Percentiles rank a stretch among this genome's conserved stretches.
These are phyloP conservation scores for Aureobasidium sp. DNA, from an alignment of 2,329 filamentous ascomycete species.

Conservation along the genomic window DNA sequence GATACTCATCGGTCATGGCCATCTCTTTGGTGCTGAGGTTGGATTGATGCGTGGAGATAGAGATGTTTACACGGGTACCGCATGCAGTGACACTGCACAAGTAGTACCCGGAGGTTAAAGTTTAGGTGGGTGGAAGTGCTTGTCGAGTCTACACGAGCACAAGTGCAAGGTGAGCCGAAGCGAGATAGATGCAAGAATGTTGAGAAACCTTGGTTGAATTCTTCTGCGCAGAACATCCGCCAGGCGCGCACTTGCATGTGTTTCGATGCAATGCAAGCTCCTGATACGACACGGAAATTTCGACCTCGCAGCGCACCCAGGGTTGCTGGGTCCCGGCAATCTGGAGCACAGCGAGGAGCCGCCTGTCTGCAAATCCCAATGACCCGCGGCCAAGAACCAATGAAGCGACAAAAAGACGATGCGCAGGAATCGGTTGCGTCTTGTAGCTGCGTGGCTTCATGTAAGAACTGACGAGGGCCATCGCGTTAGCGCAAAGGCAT, in stretches of 20 bases:
- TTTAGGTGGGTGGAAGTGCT: slow-evolving; percentile 2
- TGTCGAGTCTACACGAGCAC: not conserved
- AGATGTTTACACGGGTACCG: not conserved
- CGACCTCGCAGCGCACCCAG: not conserved
- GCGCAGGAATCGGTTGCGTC: not conserved
- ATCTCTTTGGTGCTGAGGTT: not conserved
- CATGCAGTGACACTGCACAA: not conserved
- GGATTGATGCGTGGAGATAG: not conserved
- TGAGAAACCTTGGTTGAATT: slow-evolving; percentile 11
- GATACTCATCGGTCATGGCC: not conserved
- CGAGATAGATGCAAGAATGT: not conserved
- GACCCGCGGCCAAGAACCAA: not conserved
- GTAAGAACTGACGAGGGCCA: slow-evolving; percentile 2
- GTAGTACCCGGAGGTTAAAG: not conserved
- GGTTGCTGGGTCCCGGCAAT: not conserved
- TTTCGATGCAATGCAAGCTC: slow-evolving; percentile 1
- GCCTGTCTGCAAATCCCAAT: not conserved
- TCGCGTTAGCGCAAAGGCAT: slow-evolving; percentile 1
- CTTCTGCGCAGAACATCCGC: not conserved
- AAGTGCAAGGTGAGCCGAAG: slow-evolving; percentile 4
- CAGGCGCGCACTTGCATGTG: slow-evolving; percentile 6
- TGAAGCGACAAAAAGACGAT: not conserved
- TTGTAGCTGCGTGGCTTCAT: not conserved
- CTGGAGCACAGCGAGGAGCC: slow-evolving; percentile 1
- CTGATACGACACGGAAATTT: slow-evolving; percentile 6